These are phyloP conservation scores for Quercus tomentella DNA, from an alignment of 331 rosid species.

Conservation along the genomic window DNA sequence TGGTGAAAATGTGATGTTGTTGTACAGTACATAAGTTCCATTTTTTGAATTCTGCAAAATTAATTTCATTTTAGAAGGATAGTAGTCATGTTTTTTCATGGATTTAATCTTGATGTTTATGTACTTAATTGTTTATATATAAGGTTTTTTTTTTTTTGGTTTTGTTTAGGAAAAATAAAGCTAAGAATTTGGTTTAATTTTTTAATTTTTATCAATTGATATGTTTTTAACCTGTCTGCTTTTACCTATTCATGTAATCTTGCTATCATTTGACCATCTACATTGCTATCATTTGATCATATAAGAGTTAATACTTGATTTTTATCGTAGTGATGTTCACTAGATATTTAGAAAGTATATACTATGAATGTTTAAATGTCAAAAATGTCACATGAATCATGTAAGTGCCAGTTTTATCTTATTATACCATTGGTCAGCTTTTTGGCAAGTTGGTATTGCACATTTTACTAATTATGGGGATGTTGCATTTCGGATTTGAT, in stretches of 20 bases:
- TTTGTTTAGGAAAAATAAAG: neutral
- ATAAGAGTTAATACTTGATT: neutral
- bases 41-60: neutral
- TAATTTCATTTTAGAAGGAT: neutral
- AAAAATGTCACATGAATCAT: neutral
- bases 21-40: neutral
- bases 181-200: neutral
- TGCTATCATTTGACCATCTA: neutral
- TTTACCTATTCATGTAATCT: neutral
- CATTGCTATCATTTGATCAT: neutral
- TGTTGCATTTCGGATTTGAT: neutral
- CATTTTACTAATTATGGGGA: neutral
- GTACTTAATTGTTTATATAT: too few relatives aligned
- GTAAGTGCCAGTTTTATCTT: neutral
- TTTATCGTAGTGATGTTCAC: neutral
- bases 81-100: neutral
- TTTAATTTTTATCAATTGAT: neutral
- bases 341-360: neutral
- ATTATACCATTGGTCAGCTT: neutral
- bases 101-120: slow-evolving; percentile 4
- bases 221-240: neutral
- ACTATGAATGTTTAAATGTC: neutral
- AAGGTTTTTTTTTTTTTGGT: neutral
- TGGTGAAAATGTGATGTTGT: slow-evolving; percentile 10
- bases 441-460: neutral